phyloP scores from a whole-genome alignment of 129 eudicot species.

The Artemisia annua region DNA sequence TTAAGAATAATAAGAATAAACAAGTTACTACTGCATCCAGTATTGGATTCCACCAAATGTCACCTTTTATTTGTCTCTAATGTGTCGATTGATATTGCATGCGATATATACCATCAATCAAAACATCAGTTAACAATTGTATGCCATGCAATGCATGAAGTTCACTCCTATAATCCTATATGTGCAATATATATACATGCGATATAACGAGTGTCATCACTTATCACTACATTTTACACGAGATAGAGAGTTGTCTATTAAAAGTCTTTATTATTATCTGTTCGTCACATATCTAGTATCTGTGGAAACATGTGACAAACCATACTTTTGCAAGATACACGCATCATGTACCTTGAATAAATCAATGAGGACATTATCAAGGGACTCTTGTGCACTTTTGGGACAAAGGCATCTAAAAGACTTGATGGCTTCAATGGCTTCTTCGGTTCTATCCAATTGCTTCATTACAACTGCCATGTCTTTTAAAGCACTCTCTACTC shows the following conservation, averaged over 20 bases:
- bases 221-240: too few relatives aligned
- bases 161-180: background rate
- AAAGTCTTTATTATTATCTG: background rate
- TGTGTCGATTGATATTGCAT: background rate
- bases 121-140: too few relatives aligned
- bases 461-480: slow-evolving; percentile 99
- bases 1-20: background rate
- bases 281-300: background rate
- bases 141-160: background rate
- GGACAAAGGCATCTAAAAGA: slow-evolving; percentile 85
- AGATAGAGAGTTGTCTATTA: background rate
- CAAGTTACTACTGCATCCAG: background rate
- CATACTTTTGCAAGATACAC: background rate
- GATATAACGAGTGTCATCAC: background rate
- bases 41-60: background rate
- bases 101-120: background rate
- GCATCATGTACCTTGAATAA: slow-evolving; percentile 68
- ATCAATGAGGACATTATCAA: slow-evolving; percentile 91
- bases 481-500: slow-evolving; percentile 96
- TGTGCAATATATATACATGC: background rate
- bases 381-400: slow-evolving; percentile 80
- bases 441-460: slow-evolving; percentile 86
- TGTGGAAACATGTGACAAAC: background rate
- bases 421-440: slow-evolving; percentile 92
- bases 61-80: background rate